A percentile compares a stretch with the other conserved stretches of the same genome.
phyloP scores from a whole-genome alignment of 495 filamentous ascomycete species.

The Penicillium canescens region DNA sequence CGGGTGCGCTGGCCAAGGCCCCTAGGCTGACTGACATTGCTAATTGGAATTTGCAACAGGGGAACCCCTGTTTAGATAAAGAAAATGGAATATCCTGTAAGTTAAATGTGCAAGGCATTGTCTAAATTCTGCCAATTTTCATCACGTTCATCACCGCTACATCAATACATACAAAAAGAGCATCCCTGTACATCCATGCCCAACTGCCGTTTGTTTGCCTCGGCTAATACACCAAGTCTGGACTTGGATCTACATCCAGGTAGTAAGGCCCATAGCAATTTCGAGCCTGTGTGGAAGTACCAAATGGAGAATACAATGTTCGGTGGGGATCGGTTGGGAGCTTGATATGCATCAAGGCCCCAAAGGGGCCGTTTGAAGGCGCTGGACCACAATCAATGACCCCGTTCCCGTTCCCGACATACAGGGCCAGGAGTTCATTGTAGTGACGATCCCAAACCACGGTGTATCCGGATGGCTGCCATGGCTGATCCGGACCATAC shows the following conservation, averaged over 20 bases:
- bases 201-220: not conserved
- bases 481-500: slow-evolving; percentile 10
- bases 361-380: slow-evolving; percentile 18
- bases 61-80: not conserved
- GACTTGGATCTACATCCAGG: slow-evolving; percentile 32
- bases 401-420: slow-evolving; percentile 21
- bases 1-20: not conserved
- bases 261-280: slow-evolving; percentile 15
- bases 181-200: too few relatives aligned
- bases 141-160: too few relatives aligned
- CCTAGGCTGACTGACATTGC: not conserved
- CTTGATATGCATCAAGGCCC: slow-evolving; percentile 17
- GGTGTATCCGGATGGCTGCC: slow-evolving; percentile 37
- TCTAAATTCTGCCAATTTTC: too few relatives aligned
- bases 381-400: slow-evolving; percentile 18
- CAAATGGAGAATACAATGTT: not conserved
- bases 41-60: not conserved
- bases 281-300: not conserved
- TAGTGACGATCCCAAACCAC: slow-evolving; percentile 39
- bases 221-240: slow-evolving; percentile 12
- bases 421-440: slow-evolving; percentile 31
- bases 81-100: not conserved
- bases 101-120: too few relatives aligned
- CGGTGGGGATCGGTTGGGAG: slow-evolving; percentile 7
- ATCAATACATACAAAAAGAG: too few relatives aligned